Conservation (phyloP, 75 land plant genomes). For the Isoetes taiwanensis region DNA sequence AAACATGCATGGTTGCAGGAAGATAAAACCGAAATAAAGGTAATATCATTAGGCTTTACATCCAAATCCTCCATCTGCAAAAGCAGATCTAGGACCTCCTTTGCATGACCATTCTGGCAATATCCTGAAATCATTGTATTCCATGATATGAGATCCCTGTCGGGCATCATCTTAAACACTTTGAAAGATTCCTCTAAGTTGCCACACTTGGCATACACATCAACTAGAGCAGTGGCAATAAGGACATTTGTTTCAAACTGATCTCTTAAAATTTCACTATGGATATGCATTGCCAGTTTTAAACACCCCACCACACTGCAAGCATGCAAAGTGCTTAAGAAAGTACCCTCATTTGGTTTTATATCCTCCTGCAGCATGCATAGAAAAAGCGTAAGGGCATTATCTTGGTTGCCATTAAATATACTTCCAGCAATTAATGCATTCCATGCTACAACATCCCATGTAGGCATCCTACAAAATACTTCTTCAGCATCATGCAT, state of each 20-base stretch:
- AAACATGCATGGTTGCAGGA: slow-evolving; percentile 11
- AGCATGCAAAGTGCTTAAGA: slow-evolving; percentile 21
- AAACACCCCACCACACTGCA: no score
- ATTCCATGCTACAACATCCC: slow-evolving; percentile 8
- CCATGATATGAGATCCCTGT: slow-evolving; percentile 15
- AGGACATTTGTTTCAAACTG: slow-evolving; percentile 13
- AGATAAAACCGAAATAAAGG: not conserved
- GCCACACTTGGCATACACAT: slow-evolving; percentile 30
- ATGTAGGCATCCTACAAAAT: no score
- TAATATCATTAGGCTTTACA: slow-evolving; percentile 8
- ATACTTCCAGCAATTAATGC: slow-evolving; percentile 1
- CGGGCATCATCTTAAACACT: slow-evolving; percentile 8
- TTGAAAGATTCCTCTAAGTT: not conserved
- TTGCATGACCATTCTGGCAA: not conserved
- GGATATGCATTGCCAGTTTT: no score
- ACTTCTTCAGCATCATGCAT: slow-evolving; percentile 4
- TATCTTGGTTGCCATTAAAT: not conserved
- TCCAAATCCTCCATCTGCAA: slow-evolving; percentile 5
- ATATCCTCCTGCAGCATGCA: slow-evolving; percentile 17
- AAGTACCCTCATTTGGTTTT: slow-evolving; percentile 7
- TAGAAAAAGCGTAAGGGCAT: slow-evolving; percentile 19
- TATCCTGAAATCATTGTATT: slow-evolving; percentile 16
- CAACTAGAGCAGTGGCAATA: slow-evolving; percentile 25
- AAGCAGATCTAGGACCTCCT: slow-evolving; percentile 1
- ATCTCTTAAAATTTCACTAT: no score